phyloP scores from a whole-genome alignment of 768 basidiomycete genomes.

The Rickenella mellea region DNA sequence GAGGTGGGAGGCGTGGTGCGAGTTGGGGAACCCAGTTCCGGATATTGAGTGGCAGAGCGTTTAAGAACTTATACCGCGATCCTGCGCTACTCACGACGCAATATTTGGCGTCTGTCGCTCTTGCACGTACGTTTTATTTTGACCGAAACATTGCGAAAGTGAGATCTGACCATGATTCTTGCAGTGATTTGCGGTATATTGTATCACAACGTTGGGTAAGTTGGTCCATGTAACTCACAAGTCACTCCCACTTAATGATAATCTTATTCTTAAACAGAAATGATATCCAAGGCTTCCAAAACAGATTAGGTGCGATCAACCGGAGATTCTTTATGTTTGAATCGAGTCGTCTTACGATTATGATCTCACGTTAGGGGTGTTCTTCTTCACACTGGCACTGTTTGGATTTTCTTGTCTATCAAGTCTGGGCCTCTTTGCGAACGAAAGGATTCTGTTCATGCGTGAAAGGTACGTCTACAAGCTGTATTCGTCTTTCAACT shows the following conservation, averaged over 20 bases:
- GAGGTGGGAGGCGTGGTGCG: conserved; percentile 73
- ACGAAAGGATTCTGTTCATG: conserved; percentile 94
- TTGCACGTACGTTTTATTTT: conserved; percentile 57
- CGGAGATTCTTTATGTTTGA: conserved; percentile 1
- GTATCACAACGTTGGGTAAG: conserved; percentile 77
- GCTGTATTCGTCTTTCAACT: neutral
- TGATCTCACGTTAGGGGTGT: conserved; percentile 48
- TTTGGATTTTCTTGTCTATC: conserved; percentile 97
- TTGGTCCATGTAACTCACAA: conserved; percentile 2
- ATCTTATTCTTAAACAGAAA: conserved; percentile 34
- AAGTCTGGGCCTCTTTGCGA: conserved; percentile 88
- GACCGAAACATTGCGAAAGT: neutral
- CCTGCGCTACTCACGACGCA: conserved; percentile 87
- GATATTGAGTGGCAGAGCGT: conserved; percentile 90
- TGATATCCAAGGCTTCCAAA: conserved; percentile 97
- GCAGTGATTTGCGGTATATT: conserved; percentile 88
- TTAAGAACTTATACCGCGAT: conserved; percentile 96
- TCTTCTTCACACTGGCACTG: conserved; percentile 94
- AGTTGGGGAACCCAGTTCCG: conserved; percentile 85
- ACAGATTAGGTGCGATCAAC: conserved; percentile 77
- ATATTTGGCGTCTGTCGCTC: conserved; percentile 72
- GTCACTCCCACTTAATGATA: neutral
- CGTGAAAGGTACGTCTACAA: conserved; percentile 68
- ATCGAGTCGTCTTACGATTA: neutral
- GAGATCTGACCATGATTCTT: conserved; percentile 4